Evolutionary conservation across 495 filamentous ascomycete genomes (phyloP).

Genomic region (Staphylotrichum longicolle): DNA sequence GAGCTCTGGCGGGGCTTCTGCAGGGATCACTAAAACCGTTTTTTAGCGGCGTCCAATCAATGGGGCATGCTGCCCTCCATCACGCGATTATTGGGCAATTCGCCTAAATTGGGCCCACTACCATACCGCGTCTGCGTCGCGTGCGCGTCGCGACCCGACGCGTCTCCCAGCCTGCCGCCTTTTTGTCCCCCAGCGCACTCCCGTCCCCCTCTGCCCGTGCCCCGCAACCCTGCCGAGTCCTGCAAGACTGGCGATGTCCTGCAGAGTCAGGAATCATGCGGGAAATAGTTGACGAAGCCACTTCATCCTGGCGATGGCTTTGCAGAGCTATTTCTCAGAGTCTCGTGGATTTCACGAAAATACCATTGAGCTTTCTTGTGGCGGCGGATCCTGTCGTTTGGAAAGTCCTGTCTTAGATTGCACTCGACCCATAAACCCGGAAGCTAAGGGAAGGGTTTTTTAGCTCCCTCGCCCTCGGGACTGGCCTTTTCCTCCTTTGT

Average conservation of each 20-base stretch:
- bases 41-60: neutral
- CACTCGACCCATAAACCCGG: too few relatives aligned
- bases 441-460: constrained; percentile 8
- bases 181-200: constrained; percentile 1
- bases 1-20: neutral
- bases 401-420: too few relatives aligned
- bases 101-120: constrained; percentile 13
- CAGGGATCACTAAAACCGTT: constrained; percentile 13
- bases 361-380: too few relatives aligned
- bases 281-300: too few relatives aligned
- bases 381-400: too few relatives aligned
- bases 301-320: too few relatives aligned
- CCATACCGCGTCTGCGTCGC: constrained; percentile 24
- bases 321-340: too few relatives aligned
- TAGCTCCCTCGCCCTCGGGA: neutral
- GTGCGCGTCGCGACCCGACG: constrained; percentile 27
- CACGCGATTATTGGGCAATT: constrained; percentile 23
- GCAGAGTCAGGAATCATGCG: neutral
- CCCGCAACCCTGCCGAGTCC: neutral
- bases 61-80: neutral
- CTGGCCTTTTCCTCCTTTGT: constrained; percentile 13
- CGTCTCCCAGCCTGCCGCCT: constrained; percentile 17
- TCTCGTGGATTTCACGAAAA: too few relatives aligned
- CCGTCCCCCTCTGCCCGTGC: neutral
- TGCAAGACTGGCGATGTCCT: neutral